Evolutionary conservation across 1,284 basidiomycete species (phyloP), one percentile per base, ranked within the genome.

Genomic region (Moniliophthora roreri): DNA sequence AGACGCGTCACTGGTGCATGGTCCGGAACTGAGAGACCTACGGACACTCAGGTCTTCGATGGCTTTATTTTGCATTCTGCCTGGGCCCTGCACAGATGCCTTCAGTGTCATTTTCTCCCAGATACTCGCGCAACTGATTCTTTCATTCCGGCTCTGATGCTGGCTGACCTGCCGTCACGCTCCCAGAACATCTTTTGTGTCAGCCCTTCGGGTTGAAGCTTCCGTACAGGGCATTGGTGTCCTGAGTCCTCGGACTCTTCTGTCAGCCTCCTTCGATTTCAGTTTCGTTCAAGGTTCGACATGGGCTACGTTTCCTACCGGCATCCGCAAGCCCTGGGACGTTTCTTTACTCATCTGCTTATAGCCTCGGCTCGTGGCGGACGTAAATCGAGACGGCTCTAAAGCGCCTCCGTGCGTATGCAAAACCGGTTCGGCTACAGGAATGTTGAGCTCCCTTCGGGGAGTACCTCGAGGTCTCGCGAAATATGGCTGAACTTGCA

Each of bases 261-360:
- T 49, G 20, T 40, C 47, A 34, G 50, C 24, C 51, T 41, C 51
- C 35, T 42, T 37, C 45, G 35, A 52, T 40, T 44, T 50, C 35
- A 35, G 46, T 34, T 50, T 35, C 39, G 41, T 41, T 28, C 39
- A 50, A 20, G 39, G 42, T 41, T 52, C 47, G 50, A 58, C 52
- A 58, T 55, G 55, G 59, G 59, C 47, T 53, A 51, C 42, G 38
- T 54, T 58, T 53, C 28, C 11, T 21, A 48, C 49, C 46, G 34
- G 52, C 34, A 51, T 51, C 37, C 48, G 37, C n/a, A 53, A 53
- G 55, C 59, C 59, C 28, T 55, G 52, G 51, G 46, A 46, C 51
- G 52, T 49, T 53, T 55, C 40, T 39, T 48, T 46, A 41, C n/a
- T 41, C 45, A 41, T 55, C 47, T 51, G 40, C 32, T 40, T 42